Evolutionary conservation across 2,329 filamentous ascomycete species (phyloP), one percentile per base, ranked within the genome.

Genomic region (Paramyrothecium sp.): DNA sequence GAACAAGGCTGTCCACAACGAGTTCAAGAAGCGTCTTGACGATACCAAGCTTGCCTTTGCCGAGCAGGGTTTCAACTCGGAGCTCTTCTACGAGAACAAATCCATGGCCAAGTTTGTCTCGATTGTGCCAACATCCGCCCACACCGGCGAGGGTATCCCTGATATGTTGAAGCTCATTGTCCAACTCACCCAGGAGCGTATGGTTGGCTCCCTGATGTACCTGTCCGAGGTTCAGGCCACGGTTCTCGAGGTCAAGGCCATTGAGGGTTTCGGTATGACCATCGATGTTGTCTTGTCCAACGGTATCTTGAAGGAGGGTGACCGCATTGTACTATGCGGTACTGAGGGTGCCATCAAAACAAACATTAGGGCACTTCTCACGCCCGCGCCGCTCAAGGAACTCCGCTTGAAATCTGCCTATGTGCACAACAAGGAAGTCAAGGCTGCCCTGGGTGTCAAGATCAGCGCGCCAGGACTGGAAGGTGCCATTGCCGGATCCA

Each of bases 381-480:
- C 95, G 3, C 95, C 95, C 2, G 93, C 92, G 12, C 91, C 92
- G 59, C 87, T 99, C 72, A 95, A 92, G 71, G 95, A 99, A 74
- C 77, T 99, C 63, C 92, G 96, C 73, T 86, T 99, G 68, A 98
- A 98, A 78, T 97, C 93, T 3, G 85, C 89, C 61, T 99, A 99
- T 69, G 94, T 99, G 30, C 96, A 99, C 81, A 97, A 99, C 81
- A 98, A 99, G 81, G 92, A 97, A 75, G 93, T 97, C 78, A 99
- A 97, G 82, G 95, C 96, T 20, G 92, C 95, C 10, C 85, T 99
- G 69, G 95, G 95, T 89, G 92, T 99, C 75, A 99, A 99, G 85
- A 98, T 99, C 71, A 92, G 92, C 61, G 95, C 94, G 49, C 96
- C 97, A 66, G 92, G 93, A 61, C 89, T 99, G 21, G 95, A 99